Conservation (phyloP, 1,284 basidiomycete species). For the Sporisorium exsertum region DNA sequence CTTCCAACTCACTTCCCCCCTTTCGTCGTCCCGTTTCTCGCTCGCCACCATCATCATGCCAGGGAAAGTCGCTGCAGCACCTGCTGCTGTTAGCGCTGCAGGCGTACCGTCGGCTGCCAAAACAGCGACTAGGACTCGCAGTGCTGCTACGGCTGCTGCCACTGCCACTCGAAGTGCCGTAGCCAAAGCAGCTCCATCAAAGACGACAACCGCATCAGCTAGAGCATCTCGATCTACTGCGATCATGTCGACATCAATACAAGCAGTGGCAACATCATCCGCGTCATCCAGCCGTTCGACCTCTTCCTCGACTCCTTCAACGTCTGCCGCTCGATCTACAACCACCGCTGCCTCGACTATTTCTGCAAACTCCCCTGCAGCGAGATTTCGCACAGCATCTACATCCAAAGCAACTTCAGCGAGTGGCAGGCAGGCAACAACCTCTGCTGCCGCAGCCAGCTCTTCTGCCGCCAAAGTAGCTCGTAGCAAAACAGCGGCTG, state of each 20-base stretch:
- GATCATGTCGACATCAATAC: not conserved
- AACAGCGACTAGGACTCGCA: conserved; percentile 13
- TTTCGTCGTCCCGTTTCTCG: not conserved
- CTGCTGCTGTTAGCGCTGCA: conserved; percentile 6
- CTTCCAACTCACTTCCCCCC: not conserved
- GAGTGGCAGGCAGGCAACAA: not conserved
- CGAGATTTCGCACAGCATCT: not conserved
- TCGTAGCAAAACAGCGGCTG: not conserved
- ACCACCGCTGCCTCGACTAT: conserved; percentile 13
- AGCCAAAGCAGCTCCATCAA: not conserved
- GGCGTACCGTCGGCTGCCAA: conserved; percentile 5
- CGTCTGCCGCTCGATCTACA: conserved; percentile 18
- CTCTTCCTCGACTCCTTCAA: conserved; percentile 3
- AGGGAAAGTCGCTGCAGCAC: conserved; percentile 21
- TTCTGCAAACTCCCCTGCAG: conserved; percentile 11
- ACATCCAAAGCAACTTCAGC: conserved; percentile 2
- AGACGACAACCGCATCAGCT: not conserved
- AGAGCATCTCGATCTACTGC: conserved; percentile 13
- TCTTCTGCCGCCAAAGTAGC: conserved; percentile 11
- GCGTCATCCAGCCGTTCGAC: conserved; percentile 24
- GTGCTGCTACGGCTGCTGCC: conserved; percentile 1
- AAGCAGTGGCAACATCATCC: conserved; percentile 11
- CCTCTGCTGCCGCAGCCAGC: not conserved
- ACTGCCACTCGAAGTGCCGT: conserved; percentile 1
- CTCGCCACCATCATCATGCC: conserved; percentile 19